A percentile compares a stretch with the other conserved stretches of the same genome.
These are phyloP conservation scores for Epichloe bromicola DNA, from an alignment of 2,329 filamentous ascomycete genomes.

Conservation along the genomic window DNA sequence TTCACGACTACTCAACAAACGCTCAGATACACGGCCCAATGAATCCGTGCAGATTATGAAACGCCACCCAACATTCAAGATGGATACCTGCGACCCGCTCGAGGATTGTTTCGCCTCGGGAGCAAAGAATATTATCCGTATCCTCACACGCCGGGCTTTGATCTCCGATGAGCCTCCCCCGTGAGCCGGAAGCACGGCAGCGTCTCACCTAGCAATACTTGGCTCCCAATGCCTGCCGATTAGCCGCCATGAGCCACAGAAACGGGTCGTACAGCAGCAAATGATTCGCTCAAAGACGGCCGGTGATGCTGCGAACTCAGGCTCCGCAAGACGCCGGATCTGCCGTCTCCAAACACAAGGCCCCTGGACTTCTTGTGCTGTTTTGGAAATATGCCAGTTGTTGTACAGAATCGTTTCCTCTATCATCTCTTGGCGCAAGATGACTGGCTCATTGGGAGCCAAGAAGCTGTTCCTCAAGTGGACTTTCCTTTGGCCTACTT, in stretches of 20 bases:
- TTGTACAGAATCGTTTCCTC: not conserved
- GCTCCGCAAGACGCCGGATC: not conserved
- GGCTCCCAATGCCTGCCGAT: not conserved
- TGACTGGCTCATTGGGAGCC: not conserved
- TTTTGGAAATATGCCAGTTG: not conserved
- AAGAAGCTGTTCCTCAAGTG: not conserved
- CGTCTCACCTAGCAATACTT: not conserved
- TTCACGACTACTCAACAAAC: not conserved
- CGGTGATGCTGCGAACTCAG: not conserved
- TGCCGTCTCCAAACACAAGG: not conserved
- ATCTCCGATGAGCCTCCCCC: no score
- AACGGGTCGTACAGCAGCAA: not conserved
- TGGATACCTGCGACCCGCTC: not conserved
- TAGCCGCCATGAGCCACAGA: not conserved
- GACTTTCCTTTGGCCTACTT: not conserved
- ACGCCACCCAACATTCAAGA: not conserved
- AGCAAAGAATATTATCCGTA: not conserved
- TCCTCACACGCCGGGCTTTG: not conserved
- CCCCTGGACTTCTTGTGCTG: not conserved
- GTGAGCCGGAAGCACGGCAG: not conserved
- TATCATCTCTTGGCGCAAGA: not conserved
- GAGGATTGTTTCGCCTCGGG: not conserved
- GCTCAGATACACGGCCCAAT: not conserved
- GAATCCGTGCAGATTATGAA: slow-evolving; percentile 1
- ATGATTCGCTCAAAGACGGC: not conserved